Percentiles rank a stretch among this genome's conserved stretches.
These are phyloP conservation scores for Phaffia tasmanica DNA, from an alignment of 768 basidiomycete genomes.

Conservation along the genomic window DNA sequence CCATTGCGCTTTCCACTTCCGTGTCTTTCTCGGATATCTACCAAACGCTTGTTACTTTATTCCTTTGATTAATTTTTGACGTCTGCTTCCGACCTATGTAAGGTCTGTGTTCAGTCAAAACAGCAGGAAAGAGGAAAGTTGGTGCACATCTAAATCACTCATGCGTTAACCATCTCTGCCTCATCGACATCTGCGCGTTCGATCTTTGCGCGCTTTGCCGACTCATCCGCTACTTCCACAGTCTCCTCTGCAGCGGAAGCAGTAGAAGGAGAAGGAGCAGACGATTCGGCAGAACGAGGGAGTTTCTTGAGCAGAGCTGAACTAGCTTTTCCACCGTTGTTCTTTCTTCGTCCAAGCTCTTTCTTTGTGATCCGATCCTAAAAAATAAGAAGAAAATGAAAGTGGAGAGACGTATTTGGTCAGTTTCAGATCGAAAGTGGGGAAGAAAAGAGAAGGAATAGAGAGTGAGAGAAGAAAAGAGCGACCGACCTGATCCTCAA, in stretches of 20 bases:
- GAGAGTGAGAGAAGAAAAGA: background rate
- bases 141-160: too few relatives aligned
- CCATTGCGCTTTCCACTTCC: too few relatives aligned
- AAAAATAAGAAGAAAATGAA: background rate
- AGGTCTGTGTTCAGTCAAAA: too few relatives aligned
- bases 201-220: background rate
- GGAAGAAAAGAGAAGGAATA: background rate
- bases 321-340: slow-evolving; percentile 5
- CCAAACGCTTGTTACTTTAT: too few relatives aligned
- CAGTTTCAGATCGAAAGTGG: background rate
- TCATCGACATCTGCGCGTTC: background rate
- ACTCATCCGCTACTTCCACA: background rate
- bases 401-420: background rate
- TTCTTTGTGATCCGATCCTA: slow-evolving; percentile 4
- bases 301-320: background rate
- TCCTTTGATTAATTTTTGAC: too few relatives aligned
- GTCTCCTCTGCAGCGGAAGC: background rate
- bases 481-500: background rate
- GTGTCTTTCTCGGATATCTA: too few relatives aligned
- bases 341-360: slow-evolving; percentile 7
- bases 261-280: background rate
- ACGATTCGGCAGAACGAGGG: background rate
- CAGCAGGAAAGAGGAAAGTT: too few relatives aligned
- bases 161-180: background rate
- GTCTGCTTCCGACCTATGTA: too few relatives aligned